A percentile compares a stretch with the other conserved stretches of the same genome.
These are phyloP conservation scores for Fusarium avenaceum DNA, from an alignment of 2,329 filamentous ascomycete genomes.

Conservation along the genomic window DNA sequence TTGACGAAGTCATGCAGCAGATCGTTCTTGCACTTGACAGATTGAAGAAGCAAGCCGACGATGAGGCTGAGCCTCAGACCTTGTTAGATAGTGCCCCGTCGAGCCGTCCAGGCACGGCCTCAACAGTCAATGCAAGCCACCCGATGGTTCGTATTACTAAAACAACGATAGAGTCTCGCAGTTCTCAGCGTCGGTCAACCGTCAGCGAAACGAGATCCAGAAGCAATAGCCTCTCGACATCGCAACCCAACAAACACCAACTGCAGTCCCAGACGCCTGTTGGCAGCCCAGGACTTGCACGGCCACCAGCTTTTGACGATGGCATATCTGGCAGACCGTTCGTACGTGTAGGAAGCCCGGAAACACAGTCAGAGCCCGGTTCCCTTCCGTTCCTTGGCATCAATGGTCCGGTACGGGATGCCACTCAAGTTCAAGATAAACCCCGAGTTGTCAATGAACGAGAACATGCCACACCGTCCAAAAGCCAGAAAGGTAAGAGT, in stretches of 20 bases:
- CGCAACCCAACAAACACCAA: conserved; percentile 39
- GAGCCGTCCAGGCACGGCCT: conserved; percentile 39
- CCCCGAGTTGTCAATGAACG: conserved; percentile 5
- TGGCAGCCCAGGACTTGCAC: conserved; percentile 39
- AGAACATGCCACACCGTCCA: conserved; percentile 22
- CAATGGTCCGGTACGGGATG: conserved; percentile 16
- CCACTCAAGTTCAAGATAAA: conserved; percentile 11
- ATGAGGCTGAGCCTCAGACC: conserved; percentile 32
- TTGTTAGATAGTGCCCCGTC: conserved; percentile 24
- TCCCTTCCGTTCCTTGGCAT: conserved; percentile 21
- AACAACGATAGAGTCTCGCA: conserved; percentile 33
- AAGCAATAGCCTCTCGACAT: conserved; percentile 36
- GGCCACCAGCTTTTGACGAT: conserved; percentile 56
- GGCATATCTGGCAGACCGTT: conserved; percentile 70
- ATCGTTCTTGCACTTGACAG: conserved; percentile 57
- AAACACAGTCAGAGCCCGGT: conserved; percentile 44
- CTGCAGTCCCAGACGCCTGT: conserved; percentile 44
- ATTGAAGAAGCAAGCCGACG: conserved; percentile 35
- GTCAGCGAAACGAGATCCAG: conserved; percentile 29
- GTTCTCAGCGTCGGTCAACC: conserved; percentile 33
- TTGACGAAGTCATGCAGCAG: conserved; percentile 61
- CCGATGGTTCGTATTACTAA: conserved; percentile 44
- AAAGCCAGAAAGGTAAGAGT: conserved; percentile 13
- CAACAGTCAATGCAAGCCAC: conserved; percentile 28
- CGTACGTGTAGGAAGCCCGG: conserved; percentile 59